phyloP scores from a whole-genome alignment of 2,329 filamentous ascomycete genomes.

The Beauveria sp. region DNA sequence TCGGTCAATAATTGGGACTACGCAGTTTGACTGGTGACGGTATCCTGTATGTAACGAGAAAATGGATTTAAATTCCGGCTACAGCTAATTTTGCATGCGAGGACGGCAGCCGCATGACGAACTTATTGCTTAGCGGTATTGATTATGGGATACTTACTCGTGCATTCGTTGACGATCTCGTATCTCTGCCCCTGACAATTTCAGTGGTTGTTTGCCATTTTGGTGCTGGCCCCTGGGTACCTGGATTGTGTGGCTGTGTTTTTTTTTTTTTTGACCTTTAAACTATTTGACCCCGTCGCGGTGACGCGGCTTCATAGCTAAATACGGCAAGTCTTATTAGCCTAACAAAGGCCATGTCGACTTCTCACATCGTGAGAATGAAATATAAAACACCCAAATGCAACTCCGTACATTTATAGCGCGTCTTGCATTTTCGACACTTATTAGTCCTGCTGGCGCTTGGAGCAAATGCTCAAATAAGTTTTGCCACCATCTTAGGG shows the following conservation, averaged over 20 bases:
- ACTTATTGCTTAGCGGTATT: background rate
- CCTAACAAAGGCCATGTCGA: background rate
- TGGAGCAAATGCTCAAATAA: background rate
- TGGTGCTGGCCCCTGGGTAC: background rate
- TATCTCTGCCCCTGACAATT: background rate
- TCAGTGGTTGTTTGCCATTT: background rate
- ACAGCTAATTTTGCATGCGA: background rate
- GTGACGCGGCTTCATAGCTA: constrained; percentile 1
- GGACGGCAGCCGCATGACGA: background rate
- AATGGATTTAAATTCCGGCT: background rate
- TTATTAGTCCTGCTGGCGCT: background rate
- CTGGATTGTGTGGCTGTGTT: background rate
- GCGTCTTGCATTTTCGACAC: background rate
- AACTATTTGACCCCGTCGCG: background rate
- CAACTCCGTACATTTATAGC: background rate
- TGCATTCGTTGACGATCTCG: background rate
- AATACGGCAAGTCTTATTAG: background rate
- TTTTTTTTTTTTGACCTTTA: background rate
- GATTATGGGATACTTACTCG: background rate
- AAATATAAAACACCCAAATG: background rate
- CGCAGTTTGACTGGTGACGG: background rate
- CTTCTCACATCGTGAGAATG: background rate
- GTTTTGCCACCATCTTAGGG: background rate
- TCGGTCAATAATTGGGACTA: background rate
- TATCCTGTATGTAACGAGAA: background rate